Conservation (phyloP, 768 basidiomycete genomes). For the Xerocomellus intermedius region DNA sequence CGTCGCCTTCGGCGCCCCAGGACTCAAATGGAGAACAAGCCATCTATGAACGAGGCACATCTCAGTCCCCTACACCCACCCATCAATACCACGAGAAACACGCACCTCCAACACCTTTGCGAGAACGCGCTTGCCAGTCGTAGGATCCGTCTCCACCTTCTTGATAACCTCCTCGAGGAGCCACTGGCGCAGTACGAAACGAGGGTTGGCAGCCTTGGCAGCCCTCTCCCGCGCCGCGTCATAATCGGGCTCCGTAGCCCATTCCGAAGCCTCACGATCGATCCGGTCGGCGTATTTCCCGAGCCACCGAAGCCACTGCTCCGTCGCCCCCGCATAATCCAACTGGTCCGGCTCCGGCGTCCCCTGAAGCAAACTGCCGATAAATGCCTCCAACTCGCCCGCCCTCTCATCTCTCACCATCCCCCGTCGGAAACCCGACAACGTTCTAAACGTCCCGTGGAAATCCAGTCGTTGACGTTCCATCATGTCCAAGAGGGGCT, state of each 20-base stretch:
- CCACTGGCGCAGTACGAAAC: constrained; percentile 95
- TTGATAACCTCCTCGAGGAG: constrained; percentile 89
- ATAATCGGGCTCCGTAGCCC: constrained; percentile 39
- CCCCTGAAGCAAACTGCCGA: constrained; percentile 44
- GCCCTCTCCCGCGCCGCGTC: constrained; percentile 49
- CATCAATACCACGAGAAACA: not conserved
- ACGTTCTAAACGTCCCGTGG: constrained; percentile 75
- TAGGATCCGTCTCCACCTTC: constrained; percentile 64
- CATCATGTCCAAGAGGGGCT: constrained; percentile 74
- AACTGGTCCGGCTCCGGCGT: constrained; percentile 47
- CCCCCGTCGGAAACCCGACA: constrained; percentile 60
- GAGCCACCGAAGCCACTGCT: constrained; percentile 65
- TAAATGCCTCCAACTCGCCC: constrained; percentile 37
- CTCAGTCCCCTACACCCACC: not conserved
- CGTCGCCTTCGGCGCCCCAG: constrained; percentile 77
- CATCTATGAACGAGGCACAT: constrained; percentile 55
- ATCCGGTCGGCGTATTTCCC: constrained; percentile 59
- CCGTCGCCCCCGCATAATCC: constrained; percentile 44
- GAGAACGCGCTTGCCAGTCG: constrained; percentile 63
- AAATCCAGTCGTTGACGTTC: constrained; percentile 80
- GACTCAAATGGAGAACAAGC: constrained; percentile 78
- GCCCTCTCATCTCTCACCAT: constrained; percentile 21
- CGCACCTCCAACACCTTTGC: constrained; percentile 81
- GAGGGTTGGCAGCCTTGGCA: constrained; percentile 70
- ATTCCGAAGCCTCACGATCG: constrained; percentile 46